Base-by-base conservation (phyloP, 352 stramenopile species). In the Globisporangium cystogenes region DNA sequence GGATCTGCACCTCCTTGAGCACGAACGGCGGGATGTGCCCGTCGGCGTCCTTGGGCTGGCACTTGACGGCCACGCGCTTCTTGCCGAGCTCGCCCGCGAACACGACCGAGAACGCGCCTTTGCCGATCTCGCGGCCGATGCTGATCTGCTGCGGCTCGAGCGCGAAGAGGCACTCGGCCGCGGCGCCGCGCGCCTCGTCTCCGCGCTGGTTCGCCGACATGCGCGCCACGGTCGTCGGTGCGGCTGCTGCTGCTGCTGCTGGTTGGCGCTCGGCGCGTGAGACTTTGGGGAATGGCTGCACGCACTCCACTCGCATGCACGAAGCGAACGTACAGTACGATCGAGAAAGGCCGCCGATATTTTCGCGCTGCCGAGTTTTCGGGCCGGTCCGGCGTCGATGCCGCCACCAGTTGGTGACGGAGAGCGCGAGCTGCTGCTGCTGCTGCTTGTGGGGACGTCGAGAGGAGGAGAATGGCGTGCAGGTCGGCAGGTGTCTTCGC, bases 51-150 rank as follows among this genome's bases (percentile, higher is more conserved):
- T 91, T 93, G 16, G 84, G 79, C 51, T 94, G 84, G 49, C 84
- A 90, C 60, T 94, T 94, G 64, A 94, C 82, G 4, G 84, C 84
- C 8, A 94, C 82, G 53, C 71, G 69, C 51, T 87, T 67, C 46
- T 82, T 76, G 42, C 74, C 66, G 64, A 86, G 90, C 59, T 90
- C 80, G 31, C 82, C 84, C 3, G 64, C 58, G 56, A 81, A 93
- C 42, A 94, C 84, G 26, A 91, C 60, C 1, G 80, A 91, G 66
- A 94, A 94, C 7, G 84, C 82, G 51, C 84, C 84, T 57, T 91
- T 90, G 59, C 84, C 84, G 50, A 94, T 88, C 66, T 92, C 82
- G 35, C 79, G 76, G 41, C 79, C 76, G 40, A 92, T 87, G 59
- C 86, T 87, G 39, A 91, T 71, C 42, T 71, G 64, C 14, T 59